Evolutionary conservation across 768 basidiomycete species (phyloP).

Genomic region (Cantharellus anzutake): DNA sequence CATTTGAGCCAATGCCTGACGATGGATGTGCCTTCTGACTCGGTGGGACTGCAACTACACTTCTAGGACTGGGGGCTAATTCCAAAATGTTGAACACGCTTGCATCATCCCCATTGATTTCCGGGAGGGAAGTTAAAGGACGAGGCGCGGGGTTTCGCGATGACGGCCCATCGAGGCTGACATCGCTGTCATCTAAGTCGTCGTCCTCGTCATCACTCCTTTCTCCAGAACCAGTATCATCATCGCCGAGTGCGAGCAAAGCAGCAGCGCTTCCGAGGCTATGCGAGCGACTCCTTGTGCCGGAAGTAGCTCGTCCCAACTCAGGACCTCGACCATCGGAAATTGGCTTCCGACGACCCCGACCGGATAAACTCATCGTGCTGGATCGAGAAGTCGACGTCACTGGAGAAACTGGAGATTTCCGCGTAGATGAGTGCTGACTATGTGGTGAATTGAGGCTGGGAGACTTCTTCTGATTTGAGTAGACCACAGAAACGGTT

Average conservation of each 20-base stretch:
- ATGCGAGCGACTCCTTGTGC: background rate
- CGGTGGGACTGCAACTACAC: no score
- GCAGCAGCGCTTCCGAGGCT: background rate
- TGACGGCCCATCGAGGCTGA: no score
- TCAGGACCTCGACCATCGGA: background rate
- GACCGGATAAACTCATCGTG: background rate
- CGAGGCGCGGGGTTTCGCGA: no score
- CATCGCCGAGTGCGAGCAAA: background rate
- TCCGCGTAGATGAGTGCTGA: background rate
- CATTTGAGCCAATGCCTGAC: no score
- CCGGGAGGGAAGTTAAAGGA: background rate
- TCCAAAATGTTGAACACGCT: no score
- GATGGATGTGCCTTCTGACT: no score
- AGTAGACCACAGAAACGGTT: no score
- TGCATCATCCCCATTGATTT: background rate
- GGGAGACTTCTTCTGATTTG: no score
- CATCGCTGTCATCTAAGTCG: background rate
- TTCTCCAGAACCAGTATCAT: background rate
- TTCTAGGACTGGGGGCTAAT: no score
- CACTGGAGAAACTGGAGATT: background rate
- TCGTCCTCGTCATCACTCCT: background rate
- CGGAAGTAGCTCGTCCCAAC: background rate
- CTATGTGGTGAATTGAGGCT: conserved; percentile 6
- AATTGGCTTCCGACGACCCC: background rate
- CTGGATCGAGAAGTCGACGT: background rate